These are phyloP conservation scores for Microcos paniculata DNA, from an alignment of 345 rosid species.

Conservation along the genomic window DNA sequence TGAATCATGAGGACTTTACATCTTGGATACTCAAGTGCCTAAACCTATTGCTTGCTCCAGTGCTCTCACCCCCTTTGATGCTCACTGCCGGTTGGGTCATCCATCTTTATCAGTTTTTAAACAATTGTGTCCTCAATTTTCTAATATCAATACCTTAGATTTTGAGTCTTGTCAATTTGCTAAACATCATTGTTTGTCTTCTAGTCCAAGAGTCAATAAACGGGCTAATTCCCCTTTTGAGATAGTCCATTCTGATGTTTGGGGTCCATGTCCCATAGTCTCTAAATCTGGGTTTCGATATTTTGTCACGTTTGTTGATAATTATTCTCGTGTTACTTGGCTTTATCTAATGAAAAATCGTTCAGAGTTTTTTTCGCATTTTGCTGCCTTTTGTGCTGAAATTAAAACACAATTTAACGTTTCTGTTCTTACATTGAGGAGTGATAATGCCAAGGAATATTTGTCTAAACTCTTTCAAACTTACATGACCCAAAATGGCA, in stretches of 20 bases:
- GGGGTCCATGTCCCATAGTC: constrained; percentile 1
- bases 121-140: background rate
- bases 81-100: background rate
- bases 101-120: background rate
- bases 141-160: no score
- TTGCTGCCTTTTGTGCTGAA: background rate
- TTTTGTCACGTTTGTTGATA: background rate
- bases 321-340: background rate
- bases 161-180: no score
- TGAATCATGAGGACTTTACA: background rate
- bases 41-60: background rate
- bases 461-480: no score
- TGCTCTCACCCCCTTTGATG: background rate
- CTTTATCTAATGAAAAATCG: background rate
- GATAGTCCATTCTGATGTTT: background rate
- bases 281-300: background rate
- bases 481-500: no score
- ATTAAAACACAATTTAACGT: no score
- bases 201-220: background rate
- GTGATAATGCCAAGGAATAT: background rate
- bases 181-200: background rate
- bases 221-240: background rate
- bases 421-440: background rate
- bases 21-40: background rate
- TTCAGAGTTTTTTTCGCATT: background rate